These are phyloP conservation scores for Coemansia pectinata DNA, from an alignment of 192 early-diverging fungal genomes.

Conservation along the genomic window DNA sequence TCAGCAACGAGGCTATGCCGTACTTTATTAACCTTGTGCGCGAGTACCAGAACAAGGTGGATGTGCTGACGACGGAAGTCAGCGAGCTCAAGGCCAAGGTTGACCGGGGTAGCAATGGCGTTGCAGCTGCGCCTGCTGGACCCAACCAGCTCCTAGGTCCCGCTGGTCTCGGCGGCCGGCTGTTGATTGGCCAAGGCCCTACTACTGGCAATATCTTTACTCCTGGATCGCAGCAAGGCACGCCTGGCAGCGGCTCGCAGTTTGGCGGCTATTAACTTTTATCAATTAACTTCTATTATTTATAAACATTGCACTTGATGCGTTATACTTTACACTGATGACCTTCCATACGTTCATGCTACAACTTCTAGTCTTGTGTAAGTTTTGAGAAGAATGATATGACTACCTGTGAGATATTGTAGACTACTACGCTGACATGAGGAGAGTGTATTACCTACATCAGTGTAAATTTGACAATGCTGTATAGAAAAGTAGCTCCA, in stretches of 20 bases:
- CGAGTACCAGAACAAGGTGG: slow-evolving; percentile 86
- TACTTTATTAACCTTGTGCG: slow-evolving; percentile 92
- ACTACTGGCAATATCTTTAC: slow-evolving; percentile 22
- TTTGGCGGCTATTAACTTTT: slow-evolving; percentile 35
- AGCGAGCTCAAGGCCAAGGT: slow-evolving; percentile 62
- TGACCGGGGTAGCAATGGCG: slow-evolving; percentile 38
- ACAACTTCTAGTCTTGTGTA: no score
- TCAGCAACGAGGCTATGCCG: slow-evolving; percentile 96
- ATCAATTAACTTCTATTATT: background rate
- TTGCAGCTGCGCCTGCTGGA: slow-evolving; percentile 23
- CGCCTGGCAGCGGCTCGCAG: slow-evolving; percentile 34
- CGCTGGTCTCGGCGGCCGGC: slow-evolving; percentile 70
- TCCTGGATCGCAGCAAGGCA: slow-evolving; percentile 15
- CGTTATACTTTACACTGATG: background rate
- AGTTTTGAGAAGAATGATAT: no score
- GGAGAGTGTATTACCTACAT: no score
- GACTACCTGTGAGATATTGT: no score
- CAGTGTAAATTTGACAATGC: no score
- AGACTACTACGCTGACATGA: no score
- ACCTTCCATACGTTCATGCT: background rate
- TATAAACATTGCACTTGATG: background rate
- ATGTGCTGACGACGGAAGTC: slow-evolving; percentile 59
- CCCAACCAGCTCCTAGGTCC: slow-evolving; percentile 63
- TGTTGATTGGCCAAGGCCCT: slow-evolving; percentile 63
- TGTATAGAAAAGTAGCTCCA: no score